Evolutionary conservation across 805 yeast species (phyloP).

Genomic region (Pichia thaimueangensis): DNA sequence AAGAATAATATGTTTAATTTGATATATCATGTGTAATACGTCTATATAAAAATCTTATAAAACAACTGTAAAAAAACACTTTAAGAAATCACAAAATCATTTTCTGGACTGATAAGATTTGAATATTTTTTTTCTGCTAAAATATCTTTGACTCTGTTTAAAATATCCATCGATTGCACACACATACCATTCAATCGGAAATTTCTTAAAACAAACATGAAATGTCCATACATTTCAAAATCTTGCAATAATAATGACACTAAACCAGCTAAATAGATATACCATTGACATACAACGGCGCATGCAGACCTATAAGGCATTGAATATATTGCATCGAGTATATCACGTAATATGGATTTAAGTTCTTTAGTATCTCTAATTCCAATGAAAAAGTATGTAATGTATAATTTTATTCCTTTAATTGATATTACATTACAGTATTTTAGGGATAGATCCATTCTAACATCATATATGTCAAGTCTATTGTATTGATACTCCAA

Average conservation of each 20-base stretch:
- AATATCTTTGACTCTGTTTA: slow-evolving; percentile 1
- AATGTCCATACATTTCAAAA: slow-evolving; percentile 5
- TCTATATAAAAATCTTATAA: neutral
- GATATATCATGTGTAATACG: neutral
- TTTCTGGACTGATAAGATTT: neutral
- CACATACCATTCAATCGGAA: slow-evolving; percentile 11
- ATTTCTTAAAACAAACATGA: slow-evolving; percentile 3
- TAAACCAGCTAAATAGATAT: slow-evolving; percentile 5
- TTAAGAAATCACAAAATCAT: slow-evolving; percentile 8
- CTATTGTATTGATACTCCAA: slow-evolving; percentile 2
- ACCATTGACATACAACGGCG: slow-evolving; percentile 10
- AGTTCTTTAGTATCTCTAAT: neutral
- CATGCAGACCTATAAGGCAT: slow-evolving; percentile 13
- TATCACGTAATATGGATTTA: slow-evolving; percentile 2
- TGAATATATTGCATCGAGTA: slow-evolving; percentile 10
- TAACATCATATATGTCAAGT: slow-evolving; percentile 4
- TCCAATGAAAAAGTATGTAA: slow-evolving; percentile 8
- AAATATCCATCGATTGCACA: slow-evolving; percentile 5
- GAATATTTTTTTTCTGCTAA: slow-evolving; percentile 2
- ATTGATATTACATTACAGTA: slow-evolving; percentile 8
- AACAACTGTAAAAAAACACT: neutral
- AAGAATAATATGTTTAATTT: neutral
- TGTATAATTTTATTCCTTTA: slow-evolving; percentile 8
- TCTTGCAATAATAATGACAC: slow-evolving; percentile 7
- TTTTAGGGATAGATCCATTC: slow-evolving; percentile 12